Evolutionary conservation across 2,329 filamentous ascomycete species (phyloP).

Genomic region (Fusarium sp.): DNA sequence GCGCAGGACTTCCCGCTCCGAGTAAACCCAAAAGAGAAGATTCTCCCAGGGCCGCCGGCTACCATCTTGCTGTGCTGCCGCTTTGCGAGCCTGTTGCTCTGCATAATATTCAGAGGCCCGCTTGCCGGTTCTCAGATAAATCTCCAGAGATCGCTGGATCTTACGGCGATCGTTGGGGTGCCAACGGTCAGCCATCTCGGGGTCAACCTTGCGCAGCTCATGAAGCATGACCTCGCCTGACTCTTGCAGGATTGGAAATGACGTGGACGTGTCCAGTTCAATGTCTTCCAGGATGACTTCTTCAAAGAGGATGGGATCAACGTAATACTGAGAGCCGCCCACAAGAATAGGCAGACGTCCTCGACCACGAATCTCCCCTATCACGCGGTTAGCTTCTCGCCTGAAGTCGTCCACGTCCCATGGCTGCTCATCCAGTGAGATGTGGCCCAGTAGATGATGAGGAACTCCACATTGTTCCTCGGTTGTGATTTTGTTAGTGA

Average conservation of each 20-base stretch:
- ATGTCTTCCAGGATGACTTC: conserved; percentile 67
- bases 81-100: conserved; percentile 69
- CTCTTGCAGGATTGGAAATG: conserved; percentile 77
- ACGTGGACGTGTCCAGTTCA: conserved; percentile 46
- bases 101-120: conserved; percentile 88
- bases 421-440: conserved; percentile 78
- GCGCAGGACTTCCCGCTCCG: conserved; percentile 74
- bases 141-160: conserved; percentile 89
- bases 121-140: conserved; percentile 84
- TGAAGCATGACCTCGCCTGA: conserved; percentile 77
- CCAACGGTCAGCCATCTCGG: conserved; percentile 89
- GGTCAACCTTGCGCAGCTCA: conserved; percentile 83
- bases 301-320: conserved; percentile 83
- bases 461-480: conserved; percentile 82
- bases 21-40: conserved; percentile 88
- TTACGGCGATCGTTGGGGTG: conserved; percentile 94
- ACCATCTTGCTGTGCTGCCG: conserved; percentile 38
- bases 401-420: conserved; percentile 88
- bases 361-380: conserved; percentile 80
- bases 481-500: conserved; percentile 89
- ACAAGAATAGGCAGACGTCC: conserved; percentile 90
- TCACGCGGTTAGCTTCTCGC: conserved; percentile 72
- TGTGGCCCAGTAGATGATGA: conserved; percentile 87
- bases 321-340: conserved; percentile 96
- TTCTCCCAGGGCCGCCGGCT: conserved; percentile 59